These are phyloP conservation scores for Suhomyces atakaporum DNA, from an alignment of 1,139 yeast genomes.

Conservation along the genomic window DNA sequence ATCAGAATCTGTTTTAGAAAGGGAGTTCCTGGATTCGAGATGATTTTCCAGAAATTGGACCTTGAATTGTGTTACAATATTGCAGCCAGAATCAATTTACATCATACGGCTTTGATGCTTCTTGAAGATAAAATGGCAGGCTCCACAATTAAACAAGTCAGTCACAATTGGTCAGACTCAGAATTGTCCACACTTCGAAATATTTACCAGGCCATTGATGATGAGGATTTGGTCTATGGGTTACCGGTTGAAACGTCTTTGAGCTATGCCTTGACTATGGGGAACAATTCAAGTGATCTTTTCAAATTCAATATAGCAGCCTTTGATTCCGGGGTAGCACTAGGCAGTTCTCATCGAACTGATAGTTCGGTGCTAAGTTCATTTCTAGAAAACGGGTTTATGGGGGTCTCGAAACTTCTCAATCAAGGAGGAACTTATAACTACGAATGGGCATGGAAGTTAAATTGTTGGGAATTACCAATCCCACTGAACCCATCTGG, in stretches of 20 bases:
- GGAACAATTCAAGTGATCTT: slow-evolving; percentile 38
- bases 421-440: slow-evolving; percentile 11
- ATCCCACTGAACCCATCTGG: slow-evolving; percentile 28
- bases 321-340: slow-evolving; percentile 47
- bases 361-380: slow-evolving; percentile 28
- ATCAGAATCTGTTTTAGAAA: slow-evolving; percentile 48
- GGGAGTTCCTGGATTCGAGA: slow-evolving; percentile 31
- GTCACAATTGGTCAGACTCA: background rate
- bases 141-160: background rate
- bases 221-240: slow-evolving; percentile 64
- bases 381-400: slow-evolving; percentile 47
- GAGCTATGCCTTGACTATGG: slow-evolving; percentile 48
- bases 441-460: slow-evolving; percentile 67
- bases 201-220: slow-evolving; percentile 55
- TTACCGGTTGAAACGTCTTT: slow-evolving; percentile 60
- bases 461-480: slow-evolving; percentile 71
- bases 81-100: slow-evolving; percentile 38
- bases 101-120: slow-evolving; percentile 53
- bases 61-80: slow-evolving; percentile 30
- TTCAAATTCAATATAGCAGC: slow-evolving; percentile 59
- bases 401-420: slow-evolving; percentile 48
- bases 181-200: background rate
- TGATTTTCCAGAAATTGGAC: slow-evolving; percentile 39
- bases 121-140: slow-evolving; percentile 48
- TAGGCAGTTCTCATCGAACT: too few relatives aligned